A percentile compares a stretch with the other conserved stretches of the same genome.
phyloP scores from a whole-genome alignment of 2,329 filamentous ascomycete genomes.

The Trichoderma hamatum region DNA sequence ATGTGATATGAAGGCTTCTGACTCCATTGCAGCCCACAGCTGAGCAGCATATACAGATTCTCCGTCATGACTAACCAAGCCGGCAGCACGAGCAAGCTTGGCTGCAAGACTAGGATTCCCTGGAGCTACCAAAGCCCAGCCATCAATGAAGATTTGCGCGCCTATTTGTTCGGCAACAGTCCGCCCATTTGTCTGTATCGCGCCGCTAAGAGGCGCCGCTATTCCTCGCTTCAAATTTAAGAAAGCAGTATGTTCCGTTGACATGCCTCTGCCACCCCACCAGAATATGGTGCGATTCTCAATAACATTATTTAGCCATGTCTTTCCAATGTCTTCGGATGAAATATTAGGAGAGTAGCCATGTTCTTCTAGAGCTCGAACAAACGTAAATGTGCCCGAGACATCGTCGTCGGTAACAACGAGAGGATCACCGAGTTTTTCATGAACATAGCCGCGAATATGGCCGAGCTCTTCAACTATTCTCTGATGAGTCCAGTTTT shows the following conservation, averaged over 20 bases:
- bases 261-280: constrained; percentile 45
- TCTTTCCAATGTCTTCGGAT: constrained; percentile 27
- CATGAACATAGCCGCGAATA: constrained; percentile 41
- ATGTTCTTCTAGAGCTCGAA: constrained; percentile 42
- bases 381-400: constrained; percentile 42
- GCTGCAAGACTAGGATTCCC: constrained; percentile 39
- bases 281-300: constrained; percentile 39
- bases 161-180: constrained; percentile 42
- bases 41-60: constrained; percentile 43
- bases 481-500: constrained; percentile 42
- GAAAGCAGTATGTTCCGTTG: constrained; percentile 45
- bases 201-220: constrained; percentile 38
- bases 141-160: constrained; percentile 46
- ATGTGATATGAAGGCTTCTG: constrained; percentile 40
- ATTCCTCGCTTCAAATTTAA: constrained; percentile 44
- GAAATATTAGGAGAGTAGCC: background rate
- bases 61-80: constrained; percentile 44
- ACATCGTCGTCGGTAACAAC: constrained; percentile 42
- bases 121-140: constrained; percentile 41
- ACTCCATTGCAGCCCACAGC: constrained; percentile 46
- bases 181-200: constrained; percentile 28
- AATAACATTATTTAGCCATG: constrained; percentile 29
- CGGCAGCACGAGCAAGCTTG: constrained; percentile 39
- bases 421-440: constrained; percentile 34
- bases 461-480: constrained; percentile 39